Evolutionary conservation across 192 early-diverging fungal genomes (phyloP).

Genomic region (Rhizophagus clarus): DNA sequence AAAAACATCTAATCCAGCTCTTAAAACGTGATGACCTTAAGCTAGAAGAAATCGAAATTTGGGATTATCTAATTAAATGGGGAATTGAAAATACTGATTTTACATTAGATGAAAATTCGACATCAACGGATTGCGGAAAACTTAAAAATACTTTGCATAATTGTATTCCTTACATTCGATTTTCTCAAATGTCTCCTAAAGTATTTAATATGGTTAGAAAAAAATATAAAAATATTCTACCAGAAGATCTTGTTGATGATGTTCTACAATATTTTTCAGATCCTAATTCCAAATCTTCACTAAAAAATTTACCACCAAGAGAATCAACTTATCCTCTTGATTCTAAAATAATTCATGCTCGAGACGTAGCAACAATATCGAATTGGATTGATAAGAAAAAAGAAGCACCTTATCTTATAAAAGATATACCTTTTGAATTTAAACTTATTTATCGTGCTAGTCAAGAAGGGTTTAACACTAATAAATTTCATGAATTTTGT

Average conservation of each 20-base stretch:
- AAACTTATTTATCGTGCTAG: background rate
- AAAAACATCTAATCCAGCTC: background rate
- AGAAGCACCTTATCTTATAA: background rate
- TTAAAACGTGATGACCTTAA: background rate
- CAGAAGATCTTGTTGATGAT: background rate
- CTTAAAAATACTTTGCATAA: background rate
- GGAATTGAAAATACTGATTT: background rate
- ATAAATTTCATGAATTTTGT: background rate
- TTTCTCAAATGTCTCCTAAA: no score
- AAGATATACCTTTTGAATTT: background rate
- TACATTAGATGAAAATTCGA: background rate
- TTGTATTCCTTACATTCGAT: background rate
- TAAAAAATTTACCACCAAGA: background rate
- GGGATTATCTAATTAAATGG: conserved; percentile 20
- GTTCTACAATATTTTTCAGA: background rate
- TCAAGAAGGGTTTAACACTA: background rate
- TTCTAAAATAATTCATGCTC: background rate
- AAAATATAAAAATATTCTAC: background rate
- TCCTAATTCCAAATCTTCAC: background rate
- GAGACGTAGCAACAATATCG: background rate
- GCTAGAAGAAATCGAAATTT: conserved; percentile 15
- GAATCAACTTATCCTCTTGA: background rate
- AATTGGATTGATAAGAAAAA: conserved; percentile 9
- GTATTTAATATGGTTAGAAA: no score
- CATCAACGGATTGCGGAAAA: background rate